phyloP scores from a whole-genome alignment of 257 asterid genomes.

The Leonotis leonurus region DNA sequence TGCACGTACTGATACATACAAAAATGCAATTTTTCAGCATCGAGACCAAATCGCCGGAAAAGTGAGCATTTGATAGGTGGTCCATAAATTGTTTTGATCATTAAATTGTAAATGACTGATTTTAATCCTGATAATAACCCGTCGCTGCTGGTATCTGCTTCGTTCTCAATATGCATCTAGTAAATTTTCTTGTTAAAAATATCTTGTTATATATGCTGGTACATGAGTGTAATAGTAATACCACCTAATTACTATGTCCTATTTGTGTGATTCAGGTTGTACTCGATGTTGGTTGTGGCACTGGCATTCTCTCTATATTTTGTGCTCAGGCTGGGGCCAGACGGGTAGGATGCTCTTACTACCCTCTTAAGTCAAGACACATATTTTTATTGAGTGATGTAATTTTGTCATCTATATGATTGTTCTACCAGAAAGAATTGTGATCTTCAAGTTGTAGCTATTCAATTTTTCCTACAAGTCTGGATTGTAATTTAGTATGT shows the following conservation, averaged over 20 bases:
- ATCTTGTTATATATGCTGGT: constrained; percentile 1
- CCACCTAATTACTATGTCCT: neutral
- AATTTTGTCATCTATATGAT: constrained; percentile 1
- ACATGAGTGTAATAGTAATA: neutral
- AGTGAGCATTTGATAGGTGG: constrained; percentile 43
- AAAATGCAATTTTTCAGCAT: constrained; percentile 83
- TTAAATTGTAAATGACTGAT: constrained; percentile 11
- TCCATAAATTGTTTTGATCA: constrained; percentile 8
- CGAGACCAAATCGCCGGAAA: constrained; percentile 75
- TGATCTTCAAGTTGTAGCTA: neutral
- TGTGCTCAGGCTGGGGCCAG: constrained; percentile 99
- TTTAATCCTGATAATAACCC: neutral
- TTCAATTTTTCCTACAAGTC: neutral
- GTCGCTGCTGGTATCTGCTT: neutral
- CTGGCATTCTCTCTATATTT: constrained; percentile 98
- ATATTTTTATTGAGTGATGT: neutral
- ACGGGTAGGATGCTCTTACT: constrained; percentile 50
- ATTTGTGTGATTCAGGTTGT: constrained; percentile 63
- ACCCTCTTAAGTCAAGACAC: constrained; percentile 1
- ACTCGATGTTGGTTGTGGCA: constrained; percentile 98
- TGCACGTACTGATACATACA: constrained; percentile 73
- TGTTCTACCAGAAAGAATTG: constrained; percentile 3
- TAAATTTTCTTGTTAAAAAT: neutral
- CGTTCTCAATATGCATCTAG: neutral
- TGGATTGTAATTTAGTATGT: neutral